These are phyloP conservation scores for Termitomyces sp. DNA, from an alignment of 768 basidiomycete species.

Conservation along the genomic window DNA sequence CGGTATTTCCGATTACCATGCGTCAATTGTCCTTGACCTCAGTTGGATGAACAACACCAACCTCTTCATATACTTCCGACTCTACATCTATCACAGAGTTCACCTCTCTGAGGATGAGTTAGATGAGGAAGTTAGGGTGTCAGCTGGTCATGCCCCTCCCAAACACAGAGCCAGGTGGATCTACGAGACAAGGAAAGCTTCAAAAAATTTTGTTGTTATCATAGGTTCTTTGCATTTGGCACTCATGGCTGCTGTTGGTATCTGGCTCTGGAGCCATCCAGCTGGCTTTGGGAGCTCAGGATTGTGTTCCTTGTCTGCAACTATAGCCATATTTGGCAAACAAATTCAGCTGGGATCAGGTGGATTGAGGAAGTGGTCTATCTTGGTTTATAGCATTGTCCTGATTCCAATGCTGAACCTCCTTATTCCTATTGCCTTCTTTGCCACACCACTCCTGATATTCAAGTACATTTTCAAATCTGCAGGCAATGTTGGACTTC, in stretches of 20 bases:
- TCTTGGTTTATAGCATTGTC: neutral
- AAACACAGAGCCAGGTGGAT: neutral
- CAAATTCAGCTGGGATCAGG: neutral
- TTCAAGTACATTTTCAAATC: neutral
- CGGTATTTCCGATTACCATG: neutral
- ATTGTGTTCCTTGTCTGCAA: neutral
- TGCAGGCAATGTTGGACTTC: neutral
- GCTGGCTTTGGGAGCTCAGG: neutral
- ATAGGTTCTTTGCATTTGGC: neutral
- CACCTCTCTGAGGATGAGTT: neutral
- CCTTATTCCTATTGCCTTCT: neutral
- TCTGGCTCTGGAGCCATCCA: slow-evolving; percentile 3
- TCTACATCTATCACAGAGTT: neutral
- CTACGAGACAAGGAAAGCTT: neutral
- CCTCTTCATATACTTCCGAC: neutral
- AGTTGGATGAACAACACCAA: neutral
- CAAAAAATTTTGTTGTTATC: neutral
- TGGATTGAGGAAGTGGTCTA: neutral
- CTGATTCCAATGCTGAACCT: neutral
- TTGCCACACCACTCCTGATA: neutral
- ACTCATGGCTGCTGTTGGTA: slow-evolving; percentile 5
- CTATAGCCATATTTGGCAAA: neutral
- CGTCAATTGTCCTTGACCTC: neutral
- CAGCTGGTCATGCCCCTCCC: neutral
- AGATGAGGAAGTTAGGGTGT: neutral